Conservation (phyloP, 768 basidiomycete species). For the Trametes coccinea region DNA sequence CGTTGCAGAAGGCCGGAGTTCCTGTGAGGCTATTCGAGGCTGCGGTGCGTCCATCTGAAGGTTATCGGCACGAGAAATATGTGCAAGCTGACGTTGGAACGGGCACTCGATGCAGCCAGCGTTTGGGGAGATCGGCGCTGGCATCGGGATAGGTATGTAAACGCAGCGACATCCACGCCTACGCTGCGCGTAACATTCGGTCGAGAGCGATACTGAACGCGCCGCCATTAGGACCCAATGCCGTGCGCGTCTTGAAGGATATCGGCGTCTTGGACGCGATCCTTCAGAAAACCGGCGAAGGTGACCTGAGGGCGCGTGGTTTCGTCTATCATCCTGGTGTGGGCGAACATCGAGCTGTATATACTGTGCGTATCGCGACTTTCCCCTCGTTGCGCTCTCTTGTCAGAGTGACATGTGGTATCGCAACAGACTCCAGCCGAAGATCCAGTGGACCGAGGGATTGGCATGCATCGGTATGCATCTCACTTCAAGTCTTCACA, state of each 20-base stretch:
- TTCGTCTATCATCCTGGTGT: slow-evolving; percentile 47
- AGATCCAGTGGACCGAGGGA: slow-evolving; percentile 37
- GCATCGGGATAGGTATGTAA: slow-evolving; percentile 47
- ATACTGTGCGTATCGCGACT: too few relatives aligned
- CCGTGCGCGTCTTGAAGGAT: slow-evolving; percentile 43
- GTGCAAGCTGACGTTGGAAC: not conserved
- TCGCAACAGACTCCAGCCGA: too few relatives aligned
- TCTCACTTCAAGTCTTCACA: too few relatives aligned
- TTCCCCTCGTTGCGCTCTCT: too few relatives aligned
- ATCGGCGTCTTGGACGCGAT: slow-evolving; percentile 47
- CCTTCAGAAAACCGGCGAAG: slow-evolving; percentile 39
- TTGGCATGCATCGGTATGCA: slow-evolving; percentile 50
- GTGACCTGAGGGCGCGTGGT: slow-evolving; percentile 31
- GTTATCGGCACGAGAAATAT: not conserved
- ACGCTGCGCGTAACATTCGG: too few relatives aligned
- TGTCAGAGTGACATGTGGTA: too few relatives aligned
- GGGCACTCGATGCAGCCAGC: slow-evolving; percentile 34
- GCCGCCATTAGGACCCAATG: slow-evolving; percentile 47
- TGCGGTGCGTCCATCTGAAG: slow-evolving; percentile 36
- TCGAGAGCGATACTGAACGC: not conserved
- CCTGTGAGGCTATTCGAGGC: slow-evolving; percentile 52
- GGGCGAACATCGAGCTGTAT: slow-evolving; percentile 43
- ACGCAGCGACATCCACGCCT: too few relatives aligned
- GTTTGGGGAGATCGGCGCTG: slow-evolving; percentile 55
- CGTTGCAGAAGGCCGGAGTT: slow-evolving; percentile 43